Evolutionary conservation across 2,329 filamentous ascomycete genomes (phyloP).

Genomic region (Trichothecium roseum): DNA sequence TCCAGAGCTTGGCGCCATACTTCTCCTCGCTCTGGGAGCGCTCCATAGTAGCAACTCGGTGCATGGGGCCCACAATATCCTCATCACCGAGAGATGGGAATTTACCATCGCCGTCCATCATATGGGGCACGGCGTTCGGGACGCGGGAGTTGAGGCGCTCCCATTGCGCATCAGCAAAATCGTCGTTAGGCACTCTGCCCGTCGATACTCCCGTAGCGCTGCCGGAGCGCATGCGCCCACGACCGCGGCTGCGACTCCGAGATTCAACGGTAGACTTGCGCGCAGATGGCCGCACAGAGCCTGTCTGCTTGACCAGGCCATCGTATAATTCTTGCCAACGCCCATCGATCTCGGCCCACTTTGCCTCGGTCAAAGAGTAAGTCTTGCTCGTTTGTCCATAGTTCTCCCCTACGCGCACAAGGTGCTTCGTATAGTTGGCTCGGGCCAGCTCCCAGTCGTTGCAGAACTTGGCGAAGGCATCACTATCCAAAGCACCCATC

Average conservation of each 20-base stretch:
- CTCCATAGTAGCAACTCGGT: conserved; percentile 45
- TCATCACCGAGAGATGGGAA: conserved; percentile 83
- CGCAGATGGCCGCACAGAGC: background rate
- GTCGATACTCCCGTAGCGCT: conserved; percentile 4
- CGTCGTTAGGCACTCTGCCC: conserved; percentile 18
- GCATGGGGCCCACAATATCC: conserved; percentile 91
- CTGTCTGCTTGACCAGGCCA: conserved; percentile 26
- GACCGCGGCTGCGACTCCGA: conserved; percentile 19
- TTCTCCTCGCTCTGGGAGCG: conserved; percentile 33
- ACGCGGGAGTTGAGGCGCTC: conserved; percentile 41
- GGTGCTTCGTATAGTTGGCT: conserved; percentile 79
- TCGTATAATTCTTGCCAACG: conserved; percentile 65
- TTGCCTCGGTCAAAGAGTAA: conserved; percentile 74
- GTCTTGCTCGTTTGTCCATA: conserved; percentile 85
- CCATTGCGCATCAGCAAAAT: conserved; percentile 32
- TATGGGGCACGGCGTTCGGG: conserved; percentile 55
- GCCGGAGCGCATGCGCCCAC: conserved; percentile 12
- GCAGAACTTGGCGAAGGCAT: conserved; percentile 51
- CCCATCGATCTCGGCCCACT: conserved; percentile 74
- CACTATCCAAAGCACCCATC: conserved; percentile 50
- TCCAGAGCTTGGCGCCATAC: conserved; percentile 36
- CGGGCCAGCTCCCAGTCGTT: conserved; percentile 76
- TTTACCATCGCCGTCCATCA: conserved; percentile 67
- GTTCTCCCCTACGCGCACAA: conserved; percentile 80
- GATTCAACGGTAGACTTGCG: conserved; percentile 31